Percentiles rank a stretch among this genome's conserved stretches.
These are phyloP conservation scores for Dalechampia spathulata DNA, from an alignment of 441 rosid genomes.

Conservation along the genomic window DNA sequence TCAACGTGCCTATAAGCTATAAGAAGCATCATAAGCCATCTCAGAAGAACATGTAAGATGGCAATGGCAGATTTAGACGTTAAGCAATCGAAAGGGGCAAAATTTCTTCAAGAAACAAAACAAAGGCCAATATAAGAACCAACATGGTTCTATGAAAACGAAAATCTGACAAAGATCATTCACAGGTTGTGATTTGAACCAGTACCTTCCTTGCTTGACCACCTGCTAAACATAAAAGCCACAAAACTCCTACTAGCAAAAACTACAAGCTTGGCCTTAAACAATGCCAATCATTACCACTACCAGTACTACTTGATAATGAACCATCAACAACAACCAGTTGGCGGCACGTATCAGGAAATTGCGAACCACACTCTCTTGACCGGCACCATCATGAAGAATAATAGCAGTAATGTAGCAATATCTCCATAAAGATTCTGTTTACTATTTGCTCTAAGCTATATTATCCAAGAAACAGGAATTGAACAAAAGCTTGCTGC, in stretches of 20 bases:
- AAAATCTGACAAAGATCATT: slow-evolving; percentile 17
- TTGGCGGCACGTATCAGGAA: slow-evolving; percentile 20
- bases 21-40: not conserved
- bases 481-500: too few relatives aligned
- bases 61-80: too few relatives aligned
- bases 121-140: not conserved
- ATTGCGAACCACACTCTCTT: slow-evolving; percentile 39
- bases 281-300: slow-evolving; percentile 32
- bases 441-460: too few relatives aligned
- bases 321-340: slow-evolving; percentile 28
- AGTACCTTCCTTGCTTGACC: slow-evolving; percentile 35
- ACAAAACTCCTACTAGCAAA: slow-evolving; percentile 51
- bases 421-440: too few relatives aligned
- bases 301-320: not conserved
- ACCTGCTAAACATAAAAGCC: slow-evolving; percentile 50
- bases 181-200: slow-evolving; percentile 32
- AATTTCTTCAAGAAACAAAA: not conserved
- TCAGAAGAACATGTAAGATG: not conserved
- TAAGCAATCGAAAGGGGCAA: not conserved
- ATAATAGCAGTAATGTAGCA: too few relatives aligned
- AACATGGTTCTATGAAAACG: not conserved
- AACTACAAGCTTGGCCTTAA: slow-evolving; percentile 52
- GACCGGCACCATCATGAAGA: slow-evolving; percentile 38
- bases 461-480: too few relatives aligned
- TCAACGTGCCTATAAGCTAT: too few relatives aligned